Evolutionary conservation across 192 early-diverging fungal genomes (phyloP).

Genomic region (Phlyctochytrium bullatum): DNA sequence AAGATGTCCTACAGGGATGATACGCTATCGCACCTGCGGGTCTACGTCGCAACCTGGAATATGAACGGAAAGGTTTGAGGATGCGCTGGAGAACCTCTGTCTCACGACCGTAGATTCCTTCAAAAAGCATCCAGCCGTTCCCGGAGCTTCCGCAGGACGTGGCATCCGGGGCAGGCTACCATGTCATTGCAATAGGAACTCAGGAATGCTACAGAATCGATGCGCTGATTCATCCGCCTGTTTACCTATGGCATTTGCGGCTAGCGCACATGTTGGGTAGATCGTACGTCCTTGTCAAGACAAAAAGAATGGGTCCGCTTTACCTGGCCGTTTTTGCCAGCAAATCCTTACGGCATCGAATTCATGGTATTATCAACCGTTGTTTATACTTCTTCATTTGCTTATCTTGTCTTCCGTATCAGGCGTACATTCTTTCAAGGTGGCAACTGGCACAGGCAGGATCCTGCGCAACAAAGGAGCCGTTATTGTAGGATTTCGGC

Average conservation of each 20-base stretch:
- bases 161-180: too few relatives aligned
- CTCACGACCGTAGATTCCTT: neutral
- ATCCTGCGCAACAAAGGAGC: neutral
- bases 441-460: neutral
- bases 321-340: neutral
- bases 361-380: neutral
- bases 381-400: too few relatives aligned
- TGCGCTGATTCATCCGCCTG: neutral
- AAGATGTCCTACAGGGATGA: too few relatives aligned
- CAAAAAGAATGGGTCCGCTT: neutral
- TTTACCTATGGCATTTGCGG: neutral
- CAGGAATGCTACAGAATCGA: neutral
- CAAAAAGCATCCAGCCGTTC: neutral
- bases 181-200: neutral
- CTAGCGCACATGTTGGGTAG: neutral
- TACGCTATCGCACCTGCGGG: conserved; percentile 17
- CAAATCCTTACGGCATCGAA: neutral
- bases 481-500: neutral
- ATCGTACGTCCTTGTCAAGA: neutral
- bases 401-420: neutral
- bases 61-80: conserved; percentile 70
- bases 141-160: neutral
- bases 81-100: neutral
- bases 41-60: conserved; percentile 89
- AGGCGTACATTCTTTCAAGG: neutral